A percentile compares a stretch with the other conserved stretches of the same genome.
Conservation (phyloP, 192 early-diverging fungal genomes). For the Gigaspora rosea region DNA sequence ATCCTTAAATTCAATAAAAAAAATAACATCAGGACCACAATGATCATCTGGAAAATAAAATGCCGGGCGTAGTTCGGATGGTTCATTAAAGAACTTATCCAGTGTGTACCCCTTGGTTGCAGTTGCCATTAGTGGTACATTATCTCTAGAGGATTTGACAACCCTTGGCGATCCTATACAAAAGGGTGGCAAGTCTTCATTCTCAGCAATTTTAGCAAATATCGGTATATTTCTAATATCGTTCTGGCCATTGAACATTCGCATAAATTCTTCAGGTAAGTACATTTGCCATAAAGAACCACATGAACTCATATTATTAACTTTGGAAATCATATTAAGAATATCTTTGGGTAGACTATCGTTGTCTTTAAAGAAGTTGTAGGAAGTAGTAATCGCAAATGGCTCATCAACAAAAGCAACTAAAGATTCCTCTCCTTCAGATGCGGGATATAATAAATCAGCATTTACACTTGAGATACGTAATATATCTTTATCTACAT, state of each 20-base stretch:
- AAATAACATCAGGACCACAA: constrained; percentile 13
- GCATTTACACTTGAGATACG: background rate
- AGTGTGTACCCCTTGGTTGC: too few species aligned
- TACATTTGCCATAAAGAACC: background rate
- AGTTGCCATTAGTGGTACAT: background rate
- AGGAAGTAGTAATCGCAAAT: background rate
- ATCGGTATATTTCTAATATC: constrained; percentile 8
- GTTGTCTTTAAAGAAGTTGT: background rate
- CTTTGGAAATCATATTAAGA: background rate
- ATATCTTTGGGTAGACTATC: background rate
- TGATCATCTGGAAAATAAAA: constrained; percentile 13
- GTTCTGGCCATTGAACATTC: background rate
- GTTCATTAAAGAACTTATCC: background rate
- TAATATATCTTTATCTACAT: background rate
- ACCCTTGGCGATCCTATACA: background rate
- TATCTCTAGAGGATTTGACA: constrained; percentile 7
- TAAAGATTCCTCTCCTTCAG: background rate
- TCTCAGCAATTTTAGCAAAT: background rate
- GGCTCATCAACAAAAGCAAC: constrained; percentile 5
- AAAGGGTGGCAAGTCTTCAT: background rate
- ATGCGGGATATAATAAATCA: background rate
- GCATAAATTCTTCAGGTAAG: constrained; percentile 12
- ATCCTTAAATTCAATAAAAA: constrained; percentile 8
- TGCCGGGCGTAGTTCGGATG: background rate
- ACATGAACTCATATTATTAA: background rate